These are phyloP conservation scores for Boletus pseudopeckii DNA, from an alignment of 768 basidiomycete species.

Conservation along the genomic window DNA sequence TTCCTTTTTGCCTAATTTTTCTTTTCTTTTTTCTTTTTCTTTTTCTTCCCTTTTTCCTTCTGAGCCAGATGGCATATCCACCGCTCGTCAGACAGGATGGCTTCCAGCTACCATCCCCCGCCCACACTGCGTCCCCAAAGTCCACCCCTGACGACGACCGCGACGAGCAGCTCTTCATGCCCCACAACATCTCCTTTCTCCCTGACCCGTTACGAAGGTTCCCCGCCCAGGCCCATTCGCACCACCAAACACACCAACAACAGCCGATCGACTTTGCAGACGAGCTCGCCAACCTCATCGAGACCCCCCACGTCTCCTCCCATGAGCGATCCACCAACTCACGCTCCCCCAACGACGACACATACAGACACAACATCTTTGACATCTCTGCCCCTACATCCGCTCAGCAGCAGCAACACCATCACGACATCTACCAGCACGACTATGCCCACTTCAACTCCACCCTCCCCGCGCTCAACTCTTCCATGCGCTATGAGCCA, in stretches of 20 bases:
- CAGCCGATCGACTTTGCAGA: constrained; percentile 56
- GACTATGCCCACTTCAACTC: constrained; percentile 45
- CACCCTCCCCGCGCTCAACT: constrained; percentile 49
- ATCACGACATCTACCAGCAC: constrained; percentile 28
- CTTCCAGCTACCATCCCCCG: constrained; percentile 59
- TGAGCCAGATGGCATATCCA: constrained; percentile 26
- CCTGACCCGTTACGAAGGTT: constrained; percentile 58
- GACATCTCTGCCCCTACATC: constrained; percentile 53
- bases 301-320: constrained; percentile 29
- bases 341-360: constrained; percentile 38
- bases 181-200: constrained; percentile 43
- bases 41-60: neutral
- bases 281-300: constrained; percentile 64
- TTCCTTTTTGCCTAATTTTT: too few relatives aligned
- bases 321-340: constrained; percentile 45
- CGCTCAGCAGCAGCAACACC: constrained; percentile 33
- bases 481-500: constrained; percentile 49
- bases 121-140: constrained; percentile 29
- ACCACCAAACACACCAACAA: constrained; percentile 10
- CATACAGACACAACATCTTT: constrained; percentile 56
- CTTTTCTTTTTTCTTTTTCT: neutral
- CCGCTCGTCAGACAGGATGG: constrained; percentile 62
- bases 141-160: constrained; percentile 28
- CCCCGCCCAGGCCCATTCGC: constrained; percentile 24
- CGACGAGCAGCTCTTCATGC: constrained; percentile 41